Percentiles rank a stretch among this genome's conserved stretches.
phyloP scores from a whole-genome alignment of 352 stramenopile species.

The Thalassiosira mediterranea region DNA sequence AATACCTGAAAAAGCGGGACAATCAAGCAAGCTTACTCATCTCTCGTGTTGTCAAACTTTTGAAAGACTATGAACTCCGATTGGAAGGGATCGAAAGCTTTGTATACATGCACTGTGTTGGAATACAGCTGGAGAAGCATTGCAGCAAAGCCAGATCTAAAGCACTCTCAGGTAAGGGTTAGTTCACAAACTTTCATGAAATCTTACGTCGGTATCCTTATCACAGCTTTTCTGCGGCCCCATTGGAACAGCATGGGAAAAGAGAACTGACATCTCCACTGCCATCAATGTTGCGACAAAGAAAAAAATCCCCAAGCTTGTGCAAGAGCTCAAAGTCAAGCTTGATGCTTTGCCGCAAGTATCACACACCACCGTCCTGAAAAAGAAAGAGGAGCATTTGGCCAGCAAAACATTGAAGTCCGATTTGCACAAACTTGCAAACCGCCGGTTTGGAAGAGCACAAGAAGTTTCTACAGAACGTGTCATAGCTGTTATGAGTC shows the following conservation, averaged over 20 bases:
- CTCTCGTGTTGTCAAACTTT: constrained; percentile 48
- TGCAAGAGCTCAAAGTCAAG: constrained; percentile 75
- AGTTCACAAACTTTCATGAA: too few relatives aligned
- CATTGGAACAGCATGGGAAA: constrained; percentile 65
- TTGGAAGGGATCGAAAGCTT: constrained; percentile 79
- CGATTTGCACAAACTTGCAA: constrained; percentile 72
- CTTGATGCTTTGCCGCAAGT: constrained; percentile 68
- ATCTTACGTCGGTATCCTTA: neutral
- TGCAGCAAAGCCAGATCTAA: constrained; percentile 67
- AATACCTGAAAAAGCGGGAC: constrained; percentile 51
- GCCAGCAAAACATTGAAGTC: constrained; percentile 76
- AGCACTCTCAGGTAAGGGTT: constrained; percentile 57
- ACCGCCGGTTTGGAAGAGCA: constrained; percentile 62
- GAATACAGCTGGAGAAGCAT: constrained; percentile 79
- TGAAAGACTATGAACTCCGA: constrained; percentile 71
- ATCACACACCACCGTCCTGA: constrained; percentile 77
- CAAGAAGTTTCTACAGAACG: constrained; percentile 73
- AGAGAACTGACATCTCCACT: constrained; percentile 80
- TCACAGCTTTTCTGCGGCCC: neutral
- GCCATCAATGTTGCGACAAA: constrained; percentile 81
- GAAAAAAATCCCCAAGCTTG: constrained; percentile 70
- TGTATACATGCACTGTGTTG: constrained; percentile 83
- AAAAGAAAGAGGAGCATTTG: constrained; percentile 79
- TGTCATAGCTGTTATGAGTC: constrained; percentile 70
- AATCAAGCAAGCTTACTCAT: constrained; percentile 49